Evolutionary conservation across 805 yeast genomes (phyloP).

Genomic region (Ogataea sp.): DNA sequence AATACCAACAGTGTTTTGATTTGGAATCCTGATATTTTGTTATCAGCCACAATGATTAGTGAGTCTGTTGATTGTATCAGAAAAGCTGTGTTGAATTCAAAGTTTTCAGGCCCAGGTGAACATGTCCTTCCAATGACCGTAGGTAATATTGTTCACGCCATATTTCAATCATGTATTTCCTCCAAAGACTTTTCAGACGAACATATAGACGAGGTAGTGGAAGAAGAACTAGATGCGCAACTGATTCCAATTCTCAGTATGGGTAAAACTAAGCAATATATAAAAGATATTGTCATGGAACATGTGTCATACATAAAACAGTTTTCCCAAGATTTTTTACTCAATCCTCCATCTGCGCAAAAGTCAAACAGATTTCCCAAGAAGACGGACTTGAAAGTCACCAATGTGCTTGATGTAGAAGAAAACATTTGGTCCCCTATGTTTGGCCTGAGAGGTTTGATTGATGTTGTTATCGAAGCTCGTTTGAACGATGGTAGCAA

Average conservation of each 20-base stretch:
- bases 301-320: constrained; percentile 45
- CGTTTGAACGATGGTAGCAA: constrained; percentile 34
- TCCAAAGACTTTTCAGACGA: constrained; percentile 27
- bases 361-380: constrained; percentile 3
- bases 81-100: constrained; percentile 51
- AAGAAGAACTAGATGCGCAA: constrained; percentile 17
- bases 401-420: constrained; percentile 73
- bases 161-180: constrained; percentile 55
- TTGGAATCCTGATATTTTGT: constrained; percentile 74
- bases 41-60: constrained; percentile 78
- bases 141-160: constrained; percentile 78
- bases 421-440: constrained; percentile 89
- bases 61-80: constrained; percentile 70
- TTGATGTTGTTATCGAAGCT: constrained; percentile 81
- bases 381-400: constrained; percentile 21
- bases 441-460: constrained; percentile 81
- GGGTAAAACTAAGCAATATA: constrained; percentile 37
- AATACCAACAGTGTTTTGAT: constrained; percentile 54
- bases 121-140: constrained; percentile 55
- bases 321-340: constrained; percentile 42
- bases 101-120: constrained; percentile 58
- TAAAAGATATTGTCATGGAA: constrained; percentile 33
- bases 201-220: constrained; percentile 29
- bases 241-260: constrained; percentile 43
- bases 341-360: constrained; percentile 2